Conservation (phyloP, 179 eudicot genomes). For the Carnegiea gigantea region DNA sequence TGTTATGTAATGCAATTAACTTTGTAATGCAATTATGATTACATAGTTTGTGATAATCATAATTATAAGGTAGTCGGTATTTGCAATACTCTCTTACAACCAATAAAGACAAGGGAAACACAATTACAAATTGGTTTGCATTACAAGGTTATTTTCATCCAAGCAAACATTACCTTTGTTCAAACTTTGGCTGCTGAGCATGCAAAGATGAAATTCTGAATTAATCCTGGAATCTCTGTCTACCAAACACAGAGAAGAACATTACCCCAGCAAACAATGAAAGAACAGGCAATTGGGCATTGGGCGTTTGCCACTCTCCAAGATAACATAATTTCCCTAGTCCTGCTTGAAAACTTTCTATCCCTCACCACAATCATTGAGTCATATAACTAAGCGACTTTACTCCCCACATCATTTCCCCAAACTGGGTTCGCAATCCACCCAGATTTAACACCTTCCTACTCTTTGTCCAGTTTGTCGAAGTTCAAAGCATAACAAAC, state of each 20-base stretch:
- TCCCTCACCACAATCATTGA: background rate
- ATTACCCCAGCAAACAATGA: conserved; percentile 8
- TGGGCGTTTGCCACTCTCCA: background rate
- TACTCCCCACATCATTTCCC: background rate
- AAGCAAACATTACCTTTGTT: background rate
- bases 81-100: too few species aligned
- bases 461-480: background rate
- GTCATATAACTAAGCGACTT: background rate
- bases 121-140: too few species aligned
- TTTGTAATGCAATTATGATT: too few species aligned
- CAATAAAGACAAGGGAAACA: too few species aligned
- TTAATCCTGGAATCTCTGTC: background rate
- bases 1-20: too few species aligned
- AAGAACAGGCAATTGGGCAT: background rate
- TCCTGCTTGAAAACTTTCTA: background rate
- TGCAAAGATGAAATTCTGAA: background rate
- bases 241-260: conserved; percentile 4
- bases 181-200: background rate
- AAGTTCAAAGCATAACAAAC: background rate
- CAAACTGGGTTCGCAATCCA: background rate
- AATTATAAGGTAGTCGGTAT: too few species aligned
- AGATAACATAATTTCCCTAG: background rate
- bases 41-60: too few species aligned
- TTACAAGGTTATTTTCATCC: too few species aligned
- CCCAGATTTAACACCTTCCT: background rate